Conservation (phyloP, 1,284 basidiomycete genomes). For the Abortiporus biennis region DNA sequence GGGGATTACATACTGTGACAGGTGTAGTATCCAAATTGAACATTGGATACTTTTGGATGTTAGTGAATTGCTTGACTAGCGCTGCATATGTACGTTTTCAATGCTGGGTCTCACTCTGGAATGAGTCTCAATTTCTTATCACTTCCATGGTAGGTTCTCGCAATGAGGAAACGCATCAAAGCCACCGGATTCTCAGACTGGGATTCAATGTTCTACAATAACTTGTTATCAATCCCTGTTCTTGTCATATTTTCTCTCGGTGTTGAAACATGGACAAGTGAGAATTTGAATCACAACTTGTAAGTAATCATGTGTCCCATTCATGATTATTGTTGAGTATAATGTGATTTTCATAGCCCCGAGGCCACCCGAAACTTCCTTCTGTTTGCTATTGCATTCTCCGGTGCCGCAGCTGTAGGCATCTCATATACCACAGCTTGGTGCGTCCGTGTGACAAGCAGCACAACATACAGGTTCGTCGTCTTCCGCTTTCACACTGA, state of each 20-base stretch:
- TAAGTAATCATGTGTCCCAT: conserved; percentile 35
- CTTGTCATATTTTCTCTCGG: conserved; percentile 80
- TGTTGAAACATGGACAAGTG: conserved; percentile 86
- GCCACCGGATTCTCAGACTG: conserved; percentile 97
- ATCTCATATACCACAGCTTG: conserved; percentile 99
- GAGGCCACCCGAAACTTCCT: conserved; percentile 75
- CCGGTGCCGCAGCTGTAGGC: conserved; percentile 93
- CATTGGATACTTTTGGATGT: conserved; percentile 96
- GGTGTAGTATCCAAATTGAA: conserved; percentile 57
- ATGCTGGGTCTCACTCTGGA: neutral
- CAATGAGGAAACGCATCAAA: conserved; percentile 98
- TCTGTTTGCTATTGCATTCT: conserved; percentile 88
- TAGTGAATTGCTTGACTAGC: conserved; percentile 85
- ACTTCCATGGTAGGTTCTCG: conserved; percentile 67
- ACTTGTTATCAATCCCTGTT: conserved; percentile 91
- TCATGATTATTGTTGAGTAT: neutral
- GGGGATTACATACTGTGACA: conserved; percentile 38
- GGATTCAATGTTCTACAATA: conserved; percentile 99
- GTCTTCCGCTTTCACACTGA: neutral
- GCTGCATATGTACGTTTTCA: conserved; percentile 79
- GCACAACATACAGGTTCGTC: conserved; percentile 89
- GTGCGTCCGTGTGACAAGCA: conserved; percentile 95
- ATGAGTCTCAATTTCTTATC: neutral
- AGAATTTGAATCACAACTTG: conserved; percentile 85
- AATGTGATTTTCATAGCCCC: conserved; percentile 49